Base-by-base conservation (phyloP, 1,284 basidiomycete genomes). In the Boletus semigastroideus region DNA sequence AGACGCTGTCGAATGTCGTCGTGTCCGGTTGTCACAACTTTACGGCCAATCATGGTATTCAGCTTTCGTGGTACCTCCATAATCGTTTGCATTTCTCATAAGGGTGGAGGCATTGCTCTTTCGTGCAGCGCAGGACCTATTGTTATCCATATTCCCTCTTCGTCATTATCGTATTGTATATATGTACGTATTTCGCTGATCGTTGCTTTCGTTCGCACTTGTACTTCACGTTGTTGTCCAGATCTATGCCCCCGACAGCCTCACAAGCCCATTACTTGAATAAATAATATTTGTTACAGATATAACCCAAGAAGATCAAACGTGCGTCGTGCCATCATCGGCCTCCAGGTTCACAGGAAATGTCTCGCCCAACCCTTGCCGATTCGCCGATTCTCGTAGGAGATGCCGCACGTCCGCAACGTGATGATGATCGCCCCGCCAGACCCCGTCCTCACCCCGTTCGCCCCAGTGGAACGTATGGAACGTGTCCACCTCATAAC, bases 381-480 rank as follows among this genome's bases (percentile, higher is more conserved):
- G 56, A 14, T 40, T 19, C 4, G 74, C 75, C 22, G 75, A 76
- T 53, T 78, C 70, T 14, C 52, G 56, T 37, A 72, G 54, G 30
- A 77, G 58, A 50, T 50, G 49, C 30, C 73, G 65, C 19, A 77
- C 66, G 28, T 76, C 74, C 22, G 57, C 59, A 20, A 77, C 67
- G 39, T 74, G 68, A 34, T 59, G 58, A 28, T 67, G 67, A 41
- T 71, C 63, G 1, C 65, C 69, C 42, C 53, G 62, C 77, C 77
- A 77, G 10, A 60, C 52, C 2, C 73, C 73, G 33, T 71, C 64
- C 14, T 59, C 59, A 13, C 56, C 68, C 16, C 53, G 65, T 43
- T 75, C 74, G 1, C 74, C 74, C 74, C 78, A 77, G 53, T 76
- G 74, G 54, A 78, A 79, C 0, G 75, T 73, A 56, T 80, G 78